Conservation (phyloP, 2,329 filamentous ascomycete genomes). For the Hymenotorrendiella dingleyae region DNA sequence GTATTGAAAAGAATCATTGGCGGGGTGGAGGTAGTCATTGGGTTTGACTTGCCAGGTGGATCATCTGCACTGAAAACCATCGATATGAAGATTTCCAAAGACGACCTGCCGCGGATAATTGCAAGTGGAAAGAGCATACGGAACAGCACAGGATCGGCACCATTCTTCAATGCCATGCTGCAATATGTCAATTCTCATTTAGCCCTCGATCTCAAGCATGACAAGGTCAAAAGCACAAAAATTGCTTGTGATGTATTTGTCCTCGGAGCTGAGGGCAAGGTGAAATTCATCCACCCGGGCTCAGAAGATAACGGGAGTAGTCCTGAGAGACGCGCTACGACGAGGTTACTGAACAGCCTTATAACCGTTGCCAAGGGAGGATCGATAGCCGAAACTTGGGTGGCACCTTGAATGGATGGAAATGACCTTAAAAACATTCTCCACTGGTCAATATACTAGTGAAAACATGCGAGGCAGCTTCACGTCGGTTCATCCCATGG, state of each 20-base stretch:
- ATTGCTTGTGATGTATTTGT: constrained; percentile 38
- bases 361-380: constrained; percentile 16
- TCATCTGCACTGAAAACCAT: constrained; percentile 33
- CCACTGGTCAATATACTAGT: too few species aligned
- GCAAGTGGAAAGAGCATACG: constrained; percentile 18
- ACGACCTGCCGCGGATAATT: constrained; percentile 33
- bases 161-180: constrained; percentile 36
- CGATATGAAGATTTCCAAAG: constrained; percentile 36
- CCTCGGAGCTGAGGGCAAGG: constrained; percentile 33
- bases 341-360: constrained; percentile 19
- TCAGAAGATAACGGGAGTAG: constrained; percentile 11
- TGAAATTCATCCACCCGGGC: constrained; percentile 33
- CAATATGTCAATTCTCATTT: constrained; percentile 36
- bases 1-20: constrained; percentile 21
- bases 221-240: constrained; percentile 35
- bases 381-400: too few species aligned
- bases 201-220: constrained; percentile 35
- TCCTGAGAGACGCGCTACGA: constrained; percentile 19
- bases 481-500: too few species aligned
- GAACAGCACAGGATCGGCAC: constrained; percentile 12
- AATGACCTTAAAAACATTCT: too few species aligned
- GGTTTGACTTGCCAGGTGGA: constrained; percentile 25
- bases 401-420: too few species aligned
- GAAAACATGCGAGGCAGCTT: too few species aligned
- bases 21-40: constrained; percentile 23